Evolutionary conservation across 2,329 filamentous ascomycete genomes (phyloP).

Genomic region (Colletotrichum sublineola): DNA sequence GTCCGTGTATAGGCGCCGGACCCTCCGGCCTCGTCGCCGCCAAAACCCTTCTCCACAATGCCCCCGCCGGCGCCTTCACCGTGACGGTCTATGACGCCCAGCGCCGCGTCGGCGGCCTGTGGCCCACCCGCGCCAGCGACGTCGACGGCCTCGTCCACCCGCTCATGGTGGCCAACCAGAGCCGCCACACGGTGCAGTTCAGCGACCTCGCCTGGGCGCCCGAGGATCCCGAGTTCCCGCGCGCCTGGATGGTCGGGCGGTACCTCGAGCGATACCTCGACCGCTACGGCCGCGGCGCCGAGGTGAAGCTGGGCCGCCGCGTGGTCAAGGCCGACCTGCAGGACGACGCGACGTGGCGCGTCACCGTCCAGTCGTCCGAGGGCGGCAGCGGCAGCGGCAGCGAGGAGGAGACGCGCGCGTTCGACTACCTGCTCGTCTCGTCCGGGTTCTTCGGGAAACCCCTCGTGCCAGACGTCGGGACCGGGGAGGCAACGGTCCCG

Average conservation of each 20-base stretch:
- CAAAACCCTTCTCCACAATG: conserved; percentile 78
- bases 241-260: conserved; percentile 80
- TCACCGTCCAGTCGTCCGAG: conserved; percentile 49
- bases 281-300: conserved; percentile 61
- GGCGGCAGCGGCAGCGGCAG: conserved; percentile 48
- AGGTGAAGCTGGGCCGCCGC: conserved; percentile 63
- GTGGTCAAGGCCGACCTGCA: conserved; percentile 58
- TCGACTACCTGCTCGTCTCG: conserved; percentile 79
- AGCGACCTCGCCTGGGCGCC: conserved; percentile 80
- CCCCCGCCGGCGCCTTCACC: conserved; percentile 67
- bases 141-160: conserved; percentile 70
- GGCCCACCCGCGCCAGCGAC: conserved; percentile 70
- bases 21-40: conserved; percentile 78
- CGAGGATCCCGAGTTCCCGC: conserved; percentile 74
- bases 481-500: conserved; percentile 55
- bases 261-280: conserved; percentile 77
- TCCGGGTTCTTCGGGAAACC: conserved; percentile 82
- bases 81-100: conserved; percentile 80
- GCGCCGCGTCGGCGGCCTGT: conserved; percentile 79
- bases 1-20: conserved; percentile 70
- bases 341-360: conserved; percentile 55
- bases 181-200: conserved; percentile 80
- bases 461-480: conserved; percentile 61
- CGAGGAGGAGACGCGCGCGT: conserved; percentile 62
- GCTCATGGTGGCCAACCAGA: conserved; percentile 80